phyloP scores from a whole-genome alignment of 208 protist genomes.

The Wallacemonas rigidus region DNA sequence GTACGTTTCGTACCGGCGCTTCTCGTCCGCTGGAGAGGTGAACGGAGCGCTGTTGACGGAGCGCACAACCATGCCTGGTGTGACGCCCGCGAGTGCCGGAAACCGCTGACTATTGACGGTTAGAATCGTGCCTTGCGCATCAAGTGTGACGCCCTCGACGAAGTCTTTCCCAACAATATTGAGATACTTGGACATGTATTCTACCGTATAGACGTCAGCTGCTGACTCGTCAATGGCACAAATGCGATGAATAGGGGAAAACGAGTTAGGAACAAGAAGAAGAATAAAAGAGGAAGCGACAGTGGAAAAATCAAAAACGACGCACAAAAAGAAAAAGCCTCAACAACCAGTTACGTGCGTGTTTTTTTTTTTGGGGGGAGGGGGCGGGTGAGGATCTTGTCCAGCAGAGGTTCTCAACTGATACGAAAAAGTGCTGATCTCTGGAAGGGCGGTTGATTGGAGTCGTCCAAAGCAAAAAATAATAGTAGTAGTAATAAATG shows the following conservation, averaged over 20 bases:
- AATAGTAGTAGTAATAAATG: no score
- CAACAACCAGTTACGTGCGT: no score
- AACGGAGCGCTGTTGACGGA: constrained; percentile 77
- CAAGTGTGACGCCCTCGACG: constrained; percentile 48
- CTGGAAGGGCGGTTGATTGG: no score
- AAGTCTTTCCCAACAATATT: constrained; percentile 60
- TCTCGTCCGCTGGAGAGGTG: constrained; percentile 47
- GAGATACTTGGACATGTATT: constrained; percentile 27
- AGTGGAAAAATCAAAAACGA: no score
- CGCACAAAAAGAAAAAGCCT: no score
- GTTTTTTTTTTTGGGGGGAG: no score
- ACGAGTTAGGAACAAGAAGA: neutral
- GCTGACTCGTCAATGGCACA: constrained; percentile 4
- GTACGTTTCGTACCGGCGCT: constrained; percentile 41
- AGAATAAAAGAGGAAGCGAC: no score
- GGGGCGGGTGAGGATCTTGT: no score
- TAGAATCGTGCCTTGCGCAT: constrained; percentile 51
- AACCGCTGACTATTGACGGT: constrained; percentile 34
- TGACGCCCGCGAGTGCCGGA: constrained; percentile 42
- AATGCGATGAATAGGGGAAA: neutral
- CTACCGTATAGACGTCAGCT: neutral
- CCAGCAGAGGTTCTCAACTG: no score
- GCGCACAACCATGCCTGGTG: constrained; percentile 68
- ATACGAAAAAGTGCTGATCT: no score
- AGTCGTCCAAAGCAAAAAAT: no score